A percentile compares a stretch with the other conserved stretches of the same genome.
phyloP scores from a whole-genome alignment of 1,139 yeast species.

The Kurtzmaniella quercitrusa region DNA sequence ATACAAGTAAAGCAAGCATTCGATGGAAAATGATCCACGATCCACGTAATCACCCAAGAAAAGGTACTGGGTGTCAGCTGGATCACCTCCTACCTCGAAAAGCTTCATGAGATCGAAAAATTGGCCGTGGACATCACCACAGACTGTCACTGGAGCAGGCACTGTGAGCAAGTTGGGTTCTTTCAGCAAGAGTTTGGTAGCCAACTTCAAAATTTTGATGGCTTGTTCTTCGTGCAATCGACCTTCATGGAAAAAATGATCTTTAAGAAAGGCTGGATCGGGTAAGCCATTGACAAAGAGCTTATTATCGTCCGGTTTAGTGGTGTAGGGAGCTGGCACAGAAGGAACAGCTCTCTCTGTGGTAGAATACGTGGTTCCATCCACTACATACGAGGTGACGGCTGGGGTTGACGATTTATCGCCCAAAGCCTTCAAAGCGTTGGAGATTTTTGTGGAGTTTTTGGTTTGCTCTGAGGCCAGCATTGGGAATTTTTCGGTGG shows the following conservation, averaged over 20 bases:
- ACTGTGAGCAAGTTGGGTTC: constrained; percentile 82
- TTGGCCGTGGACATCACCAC: constrained; percentile 97
- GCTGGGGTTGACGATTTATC: constrained; percentile 42
- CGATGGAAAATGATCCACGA: constrained; percentile 89
- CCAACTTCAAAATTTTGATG: constrained; percentile 57
- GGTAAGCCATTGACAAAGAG: constrained; percentile 71
- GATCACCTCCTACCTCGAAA: constrained; percentile 94
- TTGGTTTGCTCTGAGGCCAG: not conserved
- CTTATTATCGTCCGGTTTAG: constrained; percentile 62
- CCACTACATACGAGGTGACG: constrained; percentile 54
- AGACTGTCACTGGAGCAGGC: constrained; percentile 92
- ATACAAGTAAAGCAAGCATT: constrained; percentile 78
- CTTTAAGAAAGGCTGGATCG: constrained; percentile 61
- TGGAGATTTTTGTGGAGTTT: constrained; percentile 57
- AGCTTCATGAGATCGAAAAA: constrained; percentile 85
- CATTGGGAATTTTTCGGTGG: not conserved
- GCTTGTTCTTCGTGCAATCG: constrained; percentile 73
- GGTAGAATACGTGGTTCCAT: constrained; percentile 60
- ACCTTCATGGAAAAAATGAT: constrained; percentile 81
- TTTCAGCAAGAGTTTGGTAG: constrained; percentile 58
- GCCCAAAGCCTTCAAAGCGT: constrained; percentile 72
- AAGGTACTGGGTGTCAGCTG: constrained; percentile 68
- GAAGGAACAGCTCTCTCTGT: constrained; percentile 60
- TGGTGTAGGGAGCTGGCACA: constrained; percentile 67
- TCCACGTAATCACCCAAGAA: constrained; percentile 96